These are phyloP conservation scores for Kurtzmaniella natalensis DNA, from an alignment of 1,139 yeast genomes.

Conservation along the genomic window DNA sequence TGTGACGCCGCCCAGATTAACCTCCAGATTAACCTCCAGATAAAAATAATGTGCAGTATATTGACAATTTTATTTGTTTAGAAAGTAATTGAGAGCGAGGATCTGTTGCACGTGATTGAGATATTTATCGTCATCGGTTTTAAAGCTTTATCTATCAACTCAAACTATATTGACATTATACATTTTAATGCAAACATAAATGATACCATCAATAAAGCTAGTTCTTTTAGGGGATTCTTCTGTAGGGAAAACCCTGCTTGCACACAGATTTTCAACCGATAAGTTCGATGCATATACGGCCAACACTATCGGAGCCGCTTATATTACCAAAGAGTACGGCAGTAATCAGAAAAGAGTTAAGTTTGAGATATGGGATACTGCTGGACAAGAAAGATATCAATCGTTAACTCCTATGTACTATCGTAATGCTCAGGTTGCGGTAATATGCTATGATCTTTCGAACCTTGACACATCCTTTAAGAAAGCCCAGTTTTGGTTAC, in stretches of 20 bases:
- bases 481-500: constrained; percentile 44
- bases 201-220: constrained; percentile 28
- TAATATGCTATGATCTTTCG: constrained; percentile 34
- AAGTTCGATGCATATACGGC: constrained; percentile 34
- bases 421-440: constrained; percentile 41
- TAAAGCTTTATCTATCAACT: too few species aligned
- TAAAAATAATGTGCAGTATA: too few species aligned
- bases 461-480: constrained; percentile 29
- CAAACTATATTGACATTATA: too few species aligned
- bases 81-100: too few species aligned
- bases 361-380: constrained; percentile 52
- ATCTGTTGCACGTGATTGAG: too few species aligned
- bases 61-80: too few species aligned
- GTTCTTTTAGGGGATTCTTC: constrained; percentile 46
- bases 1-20: too few species aligned
- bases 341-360: constrained; percentile 18
- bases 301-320: constrained; percentile 50
- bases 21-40: too few species aligned
- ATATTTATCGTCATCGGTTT: too few species aligned
- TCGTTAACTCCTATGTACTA: constrained; percentile 50
- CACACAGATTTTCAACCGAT: constrained; percentile 37
- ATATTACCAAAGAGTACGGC: constrained; percentile 35
- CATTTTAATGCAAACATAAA: background rate
- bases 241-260: constrained; percentile 44
- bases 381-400: constrained; percentile 47